Conservation (phyloP, 495 filamentous ascomycete species). For the Penicillium steckii region DNA sequence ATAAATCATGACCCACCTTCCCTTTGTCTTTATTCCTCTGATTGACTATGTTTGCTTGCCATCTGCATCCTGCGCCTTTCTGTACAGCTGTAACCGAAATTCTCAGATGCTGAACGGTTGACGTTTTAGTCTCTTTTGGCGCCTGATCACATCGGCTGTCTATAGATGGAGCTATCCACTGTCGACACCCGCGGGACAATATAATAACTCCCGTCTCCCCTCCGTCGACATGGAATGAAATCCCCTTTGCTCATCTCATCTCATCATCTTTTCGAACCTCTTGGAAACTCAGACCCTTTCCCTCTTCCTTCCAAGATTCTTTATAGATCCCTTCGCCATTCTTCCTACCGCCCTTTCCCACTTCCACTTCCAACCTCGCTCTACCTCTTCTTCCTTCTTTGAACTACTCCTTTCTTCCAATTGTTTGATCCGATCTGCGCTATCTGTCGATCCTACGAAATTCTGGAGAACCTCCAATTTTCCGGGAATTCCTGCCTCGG, state of each 20-base stretch:
- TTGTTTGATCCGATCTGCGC: not conserved
- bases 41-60: conserved; percentile 39
- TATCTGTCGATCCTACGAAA: conserved; percentile 3
- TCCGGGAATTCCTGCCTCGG: not conserved
- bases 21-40: conserved; percentile 24
- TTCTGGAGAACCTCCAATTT: not conserved
- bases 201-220: conserved; percentile 37
- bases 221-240: conserved; percentile 19
- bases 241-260: conserved; percentile 17
- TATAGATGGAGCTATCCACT: conserved; percentile 41
- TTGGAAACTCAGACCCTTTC: conserved; percentile 1
- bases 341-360: conserved; percentile 11
- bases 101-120: conserved; percentile 35
- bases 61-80: conserved; percentile 37
- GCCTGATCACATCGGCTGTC: conserved; percentile 38
- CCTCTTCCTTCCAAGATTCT: conserved; percentile 16
- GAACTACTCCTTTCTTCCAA: not conserved
- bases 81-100: conserved; percentile 48
- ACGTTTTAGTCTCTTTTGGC: conserved; percentile 36
- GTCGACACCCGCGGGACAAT: conserved; percentile 28
- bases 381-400: not conserved
- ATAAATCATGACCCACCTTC: conserved; percentile 10
- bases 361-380: not conserved
- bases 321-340: conserved; percentile 31
- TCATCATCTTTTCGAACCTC: conserved; percentile 5